Evolutionary conservation across 192 early-diverging fungal species (phyloP).

Genomic region (Podochytrium sp.): DNA sequence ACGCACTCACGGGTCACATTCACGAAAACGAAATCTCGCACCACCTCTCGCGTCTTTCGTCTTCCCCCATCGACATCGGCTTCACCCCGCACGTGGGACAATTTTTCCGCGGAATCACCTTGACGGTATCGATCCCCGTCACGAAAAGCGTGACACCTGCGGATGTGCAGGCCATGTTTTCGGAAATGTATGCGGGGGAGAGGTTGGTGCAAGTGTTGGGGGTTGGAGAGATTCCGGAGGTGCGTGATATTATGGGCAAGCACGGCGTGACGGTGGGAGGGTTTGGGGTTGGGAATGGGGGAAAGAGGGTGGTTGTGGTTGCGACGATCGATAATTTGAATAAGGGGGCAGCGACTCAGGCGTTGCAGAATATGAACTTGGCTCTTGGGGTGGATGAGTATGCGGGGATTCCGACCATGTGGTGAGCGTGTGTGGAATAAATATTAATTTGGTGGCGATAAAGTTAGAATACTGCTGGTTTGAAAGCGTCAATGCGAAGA

Average conservation of each 20-base stretch:
- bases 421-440: no score
- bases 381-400: slow-evolving; percentile 88
- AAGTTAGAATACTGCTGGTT: no score
- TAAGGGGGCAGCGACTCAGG: slow-evolving; percentile 99
- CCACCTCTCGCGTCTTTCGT: slow-evolving; percentile 47
- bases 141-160: slow-evolving; percentile 68
- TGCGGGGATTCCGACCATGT: slow-evolving; percentile 81
- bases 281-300: slow-evolving; percentile 76
- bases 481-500: no score
- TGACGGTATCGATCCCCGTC: slow-evolving; percentile 90
- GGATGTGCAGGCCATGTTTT: slow-evolving; percentile 74
- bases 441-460: no score
- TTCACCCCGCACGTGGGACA: slow-evolving; percentile 91
- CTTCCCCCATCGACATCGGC: slow-evolving; percentile 50
- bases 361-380: slow-evolving; percentile 96
- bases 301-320: slow-evolving; percentile 83
- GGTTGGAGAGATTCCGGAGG: slow-evolving; percentile 74
- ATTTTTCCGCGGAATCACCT: slow-evolving; percentile 91
- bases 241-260: slow-evolving; percentile 85
- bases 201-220: slow-evolving; percentile 79
- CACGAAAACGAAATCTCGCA: slow-evolving; percentile 92
- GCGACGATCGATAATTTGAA: slow-evolving; percentile 96
- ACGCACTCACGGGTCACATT: slow-evolving; percentile 91
- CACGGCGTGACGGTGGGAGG: slow-evolving; percentile 92
- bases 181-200: slow-evolving; percentile 76